Evolutionary conservation across 108 stramenopile species (phyloP).

Genomic region (Skeletonema potamos): DNA sequence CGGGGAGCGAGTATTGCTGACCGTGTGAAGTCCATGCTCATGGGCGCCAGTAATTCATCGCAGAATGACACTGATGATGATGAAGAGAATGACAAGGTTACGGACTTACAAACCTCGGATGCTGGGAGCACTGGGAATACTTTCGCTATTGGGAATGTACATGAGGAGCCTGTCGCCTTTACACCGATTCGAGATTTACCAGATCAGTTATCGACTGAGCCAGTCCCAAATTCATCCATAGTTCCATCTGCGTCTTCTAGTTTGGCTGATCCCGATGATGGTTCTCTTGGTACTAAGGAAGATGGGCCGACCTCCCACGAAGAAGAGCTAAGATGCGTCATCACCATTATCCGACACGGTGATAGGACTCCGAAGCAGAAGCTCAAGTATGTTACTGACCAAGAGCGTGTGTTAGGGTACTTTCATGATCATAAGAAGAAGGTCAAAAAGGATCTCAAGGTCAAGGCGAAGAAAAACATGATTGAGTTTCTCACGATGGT

Average conservation of each 20-base stretch:
- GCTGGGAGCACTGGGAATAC: slow-evolving; percentile 1
- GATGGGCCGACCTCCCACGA: slow-evolving; percentile 53
- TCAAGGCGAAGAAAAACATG: slow-evolving; percentile 90
- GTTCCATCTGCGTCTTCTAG: slow-evolving; percentile 44
- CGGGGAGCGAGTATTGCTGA: slow-evolving; percentile 41
- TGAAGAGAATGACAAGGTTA: slow-evolving; percentile 37
- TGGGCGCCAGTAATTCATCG: slow-evolving; percentile 25
- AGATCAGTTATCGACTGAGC: slow-evolving; percentile 60
- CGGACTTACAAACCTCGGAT: slow-evolving; percentile 15
- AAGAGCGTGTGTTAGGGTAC: slow-evolving; percentile 78
- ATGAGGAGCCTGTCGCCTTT: slow-evolving; percentile 13
- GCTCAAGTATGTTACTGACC: slow-evolving; percentile 91
- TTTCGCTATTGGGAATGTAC: neutral
- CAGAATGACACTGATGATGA: slow-evolving; percentile 22
- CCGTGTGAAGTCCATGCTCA: slow-evolving; percentile 35
- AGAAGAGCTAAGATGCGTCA: slow-evolving; percentile 94
- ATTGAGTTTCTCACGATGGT: slow-evolving; percentile 85
- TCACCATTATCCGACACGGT: slow-evolving; percentile 95
- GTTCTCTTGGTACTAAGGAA: slow-evolving; percentile 10
- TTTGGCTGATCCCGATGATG: slow-evolving; percentile 47
- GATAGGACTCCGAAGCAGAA: slow-evolving; percentile 99
- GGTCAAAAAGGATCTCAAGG: slow-evolving; percentile 89
- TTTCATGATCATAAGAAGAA: slow-evolving; percentile 71
- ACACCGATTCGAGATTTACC: slow-evolving; percentile 75
- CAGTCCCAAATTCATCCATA: slow-evolving; percentile 49